phyloP scores from a whole-genome alignment of 148 eudicot genomes.

The Dianthus caryophyllus region DNA sequence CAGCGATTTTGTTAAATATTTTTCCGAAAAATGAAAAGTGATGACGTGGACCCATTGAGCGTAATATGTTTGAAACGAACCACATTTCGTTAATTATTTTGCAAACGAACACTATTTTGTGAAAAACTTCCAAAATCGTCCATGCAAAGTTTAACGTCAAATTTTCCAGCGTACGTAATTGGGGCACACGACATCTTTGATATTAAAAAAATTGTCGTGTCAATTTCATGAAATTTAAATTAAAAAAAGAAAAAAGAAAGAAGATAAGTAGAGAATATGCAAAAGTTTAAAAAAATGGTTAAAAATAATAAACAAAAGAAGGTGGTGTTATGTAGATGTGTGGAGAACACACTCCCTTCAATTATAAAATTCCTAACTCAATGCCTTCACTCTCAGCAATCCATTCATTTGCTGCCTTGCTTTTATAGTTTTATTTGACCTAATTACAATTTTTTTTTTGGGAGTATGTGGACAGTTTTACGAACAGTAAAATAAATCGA shows the following conservation, averaged over 20 bases:
- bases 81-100: no score
- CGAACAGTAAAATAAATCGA: no score
- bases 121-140: no score
- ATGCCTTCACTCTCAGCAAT: constrained; percentile 15
- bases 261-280: neutral
- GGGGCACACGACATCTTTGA: neutral
- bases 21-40: no score
- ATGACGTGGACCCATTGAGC: no score
- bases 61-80: no score
- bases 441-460: no score
- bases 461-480: no score
- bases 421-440: neutral
- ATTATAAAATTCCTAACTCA: neutral
- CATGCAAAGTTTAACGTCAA: neutral
- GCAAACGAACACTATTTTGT: no score
- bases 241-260: neutral
- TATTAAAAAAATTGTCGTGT: neutral
- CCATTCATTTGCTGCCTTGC: neutral
- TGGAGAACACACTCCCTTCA: constrained; percentile 18
- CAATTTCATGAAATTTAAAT: neutral
- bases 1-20: no score
- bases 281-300: neutral
- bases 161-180: neutral
- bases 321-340: constrained; percentile 1
- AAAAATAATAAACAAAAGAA: neutral